These are phyloP conservation scores for Phycomyces blakesleeanus DNA, from an alignment of 192 early-diverging fungal species.

Conservation along the genomic window DNA sequence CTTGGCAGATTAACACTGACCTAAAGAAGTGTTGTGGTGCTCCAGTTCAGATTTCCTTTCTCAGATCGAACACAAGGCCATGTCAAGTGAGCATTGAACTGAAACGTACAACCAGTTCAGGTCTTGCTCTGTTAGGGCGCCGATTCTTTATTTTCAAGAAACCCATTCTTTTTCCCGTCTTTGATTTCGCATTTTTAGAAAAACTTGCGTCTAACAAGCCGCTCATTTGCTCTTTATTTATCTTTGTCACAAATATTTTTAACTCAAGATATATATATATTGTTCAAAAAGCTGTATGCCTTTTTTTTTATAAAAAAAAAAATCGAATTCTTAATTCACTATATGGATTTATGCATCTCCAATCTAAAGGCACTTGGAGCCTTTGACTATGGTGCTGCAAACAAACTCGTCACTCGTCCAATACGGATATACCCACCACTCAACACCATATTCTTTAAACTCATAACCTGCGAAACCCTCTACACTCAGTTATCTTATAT, in stretches of 20 bases:
- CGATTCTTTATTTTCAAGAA: neutral
- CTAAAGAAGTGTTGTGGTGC: too few relatives aligned
- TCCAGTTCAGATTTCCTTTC: too few relatives aligned
- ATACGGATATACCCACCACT: slow-evolving; percentile 20
- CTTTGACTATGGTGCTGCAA: slow-evolving; percentile 47
- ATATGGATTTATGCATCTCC: slow-evolving; percentile 5
- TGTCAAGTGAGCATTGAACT: too few relatives aligned
- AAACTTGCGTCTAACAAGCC: neutral
- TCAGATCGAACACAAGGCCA: too few relatives aligned
- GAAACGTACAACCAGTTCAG: too few relatives aligned
- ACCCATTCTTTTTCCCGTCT: neutral
- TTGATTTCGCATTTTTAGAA: neutral
- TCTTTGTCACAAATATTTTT: neutral
- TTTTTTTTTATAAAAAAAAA: neutral
- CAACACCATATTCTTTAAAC: slow-evolving; percentile 21
- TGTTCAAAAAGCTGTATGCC: too few relatives aligned
- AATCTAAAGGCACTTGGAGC: slow-evolving; percentile 40
- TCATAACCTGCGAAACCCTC: slow-evolving; percentile 27
- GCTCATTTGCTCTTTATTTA: slow-evolving; percentile 1
- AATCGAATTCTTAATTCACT: too few relatives aligned
- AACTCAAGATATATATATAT: neutral
- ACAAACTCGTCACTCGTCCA: slow-evolving; percentile 29
- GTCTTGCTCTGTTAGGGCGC: too few relatives aligned
- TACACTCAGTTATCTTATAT: slow-evolving; percentile 31
- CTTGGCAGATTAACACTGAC: too few relatives aligned